Evolutionary conservation across 2,329 filamentous ascomycete species (phyloP).

Genomic region (Pezicula rhizophila): DNA sequence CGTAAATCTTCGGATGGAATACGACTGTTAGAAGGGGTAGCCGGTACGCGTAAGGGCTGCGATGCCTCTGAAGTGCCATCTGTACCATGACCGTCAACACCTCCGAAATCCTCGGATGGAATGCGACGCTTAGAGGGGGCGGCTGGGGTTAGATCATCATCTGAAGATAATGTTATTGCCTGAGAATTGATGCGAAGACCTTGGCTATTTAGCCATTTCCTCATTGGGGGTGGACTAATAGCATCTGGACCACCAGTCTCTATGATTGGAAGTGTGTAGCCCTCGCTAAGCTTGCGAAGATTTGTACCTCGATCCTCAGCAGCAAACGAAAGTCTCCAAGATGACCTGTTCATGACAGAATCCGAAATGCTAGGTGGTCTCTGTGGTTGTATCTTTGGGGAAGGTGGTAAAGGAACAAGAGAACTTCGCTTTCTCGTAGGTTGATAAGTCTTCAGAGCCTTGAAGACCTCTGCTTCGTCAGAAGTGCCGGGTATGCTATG

Average conservation of each 20-base stretch:
- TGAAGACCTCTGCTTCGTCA: neutral
- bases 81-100: constrained; percentile 19
- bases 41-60: neutral
- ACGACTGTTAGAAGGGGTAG: constrained; percentile 5
- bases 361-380: constrained; percentile 19
- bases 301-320: constrained; percentile 17
- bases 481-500: constrained; percentile 17
- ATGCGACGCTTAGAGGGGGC: constrained; percentile 5
- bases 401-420: constrained; percentile 13
- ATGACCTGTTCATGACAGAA: constrained; percentile 15
- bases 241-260: constrained; percentile 4
- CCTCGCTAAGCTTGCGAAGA: constrained; percentile 22
- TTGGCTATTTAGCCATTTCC: constrained; percentile 16
- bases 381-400: constrained; percentile 17
- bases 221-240: constrained; percentile 5
- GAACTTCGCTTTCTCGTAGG: constrained; percentile 14
- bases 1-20: constrained; percentile 16
- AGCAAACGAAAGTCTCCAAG: constrained; percentile 27
- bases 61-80: constrained; percentile 12
- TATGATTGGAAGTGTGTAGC: constrained; percentile 7
- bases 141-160: constrained; percentile 3
- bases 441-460: constrained; percentile 4
- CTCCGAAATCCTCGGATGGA: constrained; percentile 18
- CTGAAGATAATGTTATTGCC: constrained; percentile 5
- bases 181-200: constrained; percentile 17